phyloP scores from a whole-genome alignment of 1,284 basidiomycete species.

The Trametes pubescens region DNA sequence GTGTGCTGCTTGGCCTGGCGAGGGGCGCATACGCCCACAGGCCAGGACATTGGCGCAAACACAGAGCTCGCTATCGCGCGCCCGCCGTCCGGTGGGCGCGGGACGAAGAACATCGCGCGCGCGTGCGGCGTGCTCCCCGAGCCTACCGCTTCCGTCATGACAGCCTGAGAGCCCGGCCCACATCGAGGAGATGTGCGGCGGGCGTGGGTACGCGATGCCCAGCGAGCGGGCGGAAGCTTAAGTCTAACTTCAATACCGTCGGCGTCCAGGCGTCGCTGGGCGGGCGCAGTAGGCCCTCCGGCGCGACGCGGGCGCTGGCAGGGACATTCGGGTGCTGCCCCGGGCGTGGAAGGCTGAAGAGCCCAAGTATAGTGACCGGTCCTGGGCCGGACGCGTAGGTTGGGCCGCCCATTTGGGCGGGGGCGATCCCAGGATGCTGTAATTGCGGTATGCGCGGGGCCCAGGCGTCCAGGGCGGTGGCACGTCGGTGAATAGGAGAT shows the following conservation, averaged over 20 bases:
- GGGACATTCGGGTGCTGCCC: background rate
- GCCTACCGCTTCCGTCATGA: conserved; percentile 18
- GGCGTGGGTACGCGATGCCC: conserved; percentile 15
- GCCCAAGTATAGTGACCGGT: conserved; percentile 30
- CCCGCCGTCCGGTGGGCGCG: conserved; percentile 3
- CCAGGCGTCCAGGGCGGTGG: conserved; percentile 14
- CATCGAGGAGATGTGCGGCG: conserved; percentile 27
- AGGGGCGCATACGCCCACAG: background rate
- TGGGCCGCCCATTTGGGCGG: conserved; percentile 1
- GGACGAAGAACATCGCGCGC: conserved; percentile 6
- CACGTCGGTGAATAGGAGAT: conserved; percentile 28
- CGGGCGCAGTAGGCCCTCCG: conserved; percentile 9
- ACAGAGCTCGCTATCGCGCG: background rate
- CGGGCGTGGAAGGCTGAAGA: conserved; percentile 14
- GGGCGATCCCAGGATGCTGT: conserved; percentile 27
- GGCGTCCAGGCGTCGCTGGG: background rate
- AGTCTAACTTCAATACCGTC: conserved; percentile 4
- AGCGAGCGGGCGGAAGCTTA: conserved; percentile 20
- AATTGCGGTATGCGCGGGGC: conserved; percentile 3
- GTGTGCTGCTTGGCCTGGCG: background rate
- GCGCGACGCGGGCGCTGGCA: conserved; percentile 5
- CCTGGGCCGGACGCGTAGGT: conserved; percentile 17
- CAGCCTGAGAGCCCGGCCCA: conserved; percentile 25
- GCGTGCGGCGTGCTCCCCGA: conserved; percentile 27
- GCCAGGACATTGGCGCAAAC: background rate